These are phyloP conservation scores for Trichophyton mentagrophytes DNA, from an alignment of 2,329 filamentous ascomycete genomes.

Conservation along the genomic window DNA sequence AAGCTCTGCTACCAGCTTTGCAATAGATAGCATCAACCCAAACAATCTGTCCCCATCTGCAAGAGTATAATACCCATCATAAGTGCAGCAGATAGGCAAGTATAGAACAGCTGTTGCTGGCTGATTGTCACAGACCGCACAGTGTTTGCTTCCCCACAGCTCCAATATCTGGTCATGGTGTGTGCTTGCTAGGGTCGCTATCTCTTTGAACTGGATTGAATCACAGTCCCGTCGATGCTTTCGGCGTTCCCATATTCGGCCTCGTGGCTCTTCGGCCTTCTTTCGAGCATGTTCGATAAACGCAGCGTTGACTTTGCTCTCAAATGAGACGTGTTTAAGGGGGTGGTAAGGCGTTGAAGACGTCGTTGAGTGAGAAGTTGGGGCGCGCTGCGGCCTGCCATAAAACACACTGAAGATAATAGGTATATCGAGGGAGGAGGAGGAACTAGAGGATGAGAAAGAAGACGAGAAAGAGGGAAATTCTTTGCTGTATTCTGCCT, in stretches of 20 bases:
- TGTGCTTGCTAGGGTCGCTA: constrained; percentile 7
- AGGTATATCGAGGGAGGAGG: constrained; percentile 3
- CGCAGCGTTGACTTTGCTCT: constrained; percentile 2
- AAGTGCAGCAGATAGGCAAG: constrained; percentile 10
- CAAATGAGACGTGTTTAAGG: constrained; percentile 9
- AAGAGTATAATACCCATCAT: constrained; percentile 9
- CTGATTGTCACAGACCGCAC: constrained; percentile 8
- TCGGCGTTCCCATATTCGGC: constrained; percentile 2
- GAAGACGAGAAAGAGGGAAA: neutral
- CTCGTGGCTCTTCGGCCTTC: constrained; percentile 1
- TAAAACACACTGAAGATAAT: constrained; percentile 13
- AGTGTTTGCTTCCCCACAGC: constrained; percentile 7
- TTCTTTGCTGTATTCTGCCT: neutral
- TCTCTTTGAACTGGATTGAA: constrained; percentile 8
- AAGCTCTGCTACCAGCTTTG: constrained; percentile 8
- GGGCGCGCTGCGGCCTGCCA: constrained; percentile 7
- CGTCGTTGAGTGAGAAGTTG: neutral
- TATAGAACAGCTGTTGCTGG: constrained; percentile 7
- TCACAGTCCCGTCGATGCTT: constrained; percentile 1
- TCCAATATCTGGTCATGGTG: constrained; percentile 9
- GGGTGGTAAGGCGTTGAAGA: neutral
- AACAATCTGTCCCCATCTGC: constrained; percentile 10
- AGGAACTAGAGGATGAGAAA: neutral
- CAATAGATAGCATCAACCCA: constrained; percentile 11
- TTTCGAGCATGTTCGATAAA: constrained; percentile 7